phyloP scores from a whole-genome alignment of 306 rosid genomes.

The Cucurbita moschata region DNA sequence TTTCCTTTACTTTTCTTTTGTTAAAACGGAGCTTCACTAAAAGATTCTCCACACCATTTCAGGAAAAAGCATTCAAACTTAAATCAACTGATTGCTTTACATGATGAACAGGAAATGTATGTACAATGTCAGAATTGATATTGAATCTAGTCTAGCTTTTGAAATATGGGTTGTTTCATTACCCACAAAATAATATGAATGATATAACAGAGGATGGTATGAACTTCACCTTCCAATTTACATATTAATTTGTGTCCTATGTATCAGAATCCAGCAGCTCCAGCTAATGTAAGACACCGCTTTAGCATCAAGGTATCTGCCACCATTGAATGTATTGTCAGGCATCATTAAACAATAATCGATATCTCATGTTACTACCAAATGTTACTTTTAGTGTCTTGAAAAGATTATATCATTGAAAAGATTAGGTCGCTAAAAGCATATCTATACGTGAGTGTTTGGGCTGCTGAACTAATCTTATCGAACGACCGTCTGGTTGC shows the following conservation, averaged over 20 bases:
- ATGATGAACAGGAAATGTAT: conserved; percentile 3
- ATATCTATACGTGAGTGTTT: not conserved
- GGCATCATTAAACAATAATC: not conserved
- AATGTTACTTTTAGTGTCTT: not conserved
- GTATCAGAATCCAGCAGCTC: conserved; percentile 2
- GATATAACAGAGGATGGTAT: not conserved
- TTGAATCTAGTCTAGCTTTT: conserved; percentile 1
- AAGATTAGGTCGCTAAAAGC: not conserved
- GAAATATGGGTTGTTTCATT: not conserved
- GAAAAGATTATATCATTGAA: no score
- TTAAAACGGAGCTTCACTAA: not conserved
- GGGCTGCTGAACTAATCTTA: no score
- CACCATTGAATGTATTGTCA: conserved; percentile 3
- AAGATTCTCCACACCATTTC: not conserved
- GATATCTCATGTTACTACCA: not conserved
- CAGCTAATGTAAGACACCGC: not conserved
- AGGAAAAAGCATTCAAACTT: conserved; percentile 1
- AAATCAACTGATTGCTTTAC: conserved; percentile 3
- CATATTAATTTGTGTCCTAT: conserved; percentile 1
- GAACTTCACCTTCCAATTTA: not conserved
- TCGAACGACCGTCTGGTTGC: no score
- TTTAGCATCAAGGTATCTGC: conserved; percentile 1
- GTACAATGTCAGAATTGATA: conserved; percentile 1
- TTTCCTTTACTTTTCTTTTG: not conserved
- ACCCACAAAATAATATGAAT: not conserved